Conservation (phyloP, 345 rosid species). For the Gossypium stocksii region DNA sequence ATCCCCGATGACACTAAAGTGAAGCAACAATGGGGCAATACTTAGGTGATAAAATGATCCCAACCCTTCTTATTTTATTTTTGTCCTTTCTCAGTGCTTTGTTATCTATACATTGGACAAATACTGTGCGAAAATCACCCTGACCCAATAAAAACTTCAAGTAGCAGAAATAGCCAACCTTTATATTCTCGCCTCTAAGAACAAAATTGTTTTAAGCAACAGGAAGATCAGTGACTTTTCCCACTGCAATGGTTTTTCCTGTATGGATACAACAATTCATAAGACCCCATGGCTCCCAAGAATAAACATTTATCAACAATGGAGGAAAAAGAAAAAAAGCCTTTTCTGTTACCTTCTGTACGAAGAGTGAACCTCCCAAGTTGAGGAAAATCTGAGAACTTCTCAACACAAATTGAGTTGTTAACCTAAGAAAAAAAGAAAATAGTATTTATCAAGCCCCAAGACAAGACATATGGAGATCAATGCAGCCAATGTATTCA, state of each 20-base stretch:
- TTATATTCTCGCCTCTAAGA: background rate
- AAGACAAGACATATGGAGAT: background rate
- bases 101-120: too few relatives aligned
- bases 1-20: too few relatives aligned
- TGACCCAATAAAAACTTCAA: too few relatives aligned
- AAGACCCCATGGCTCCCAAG: background rate
- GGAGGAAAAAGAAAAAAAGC: too few relatives aligned
- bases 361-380: slow-evolving; percentile 5
- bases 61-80: too few relatives aligned
- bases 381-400: background rate
- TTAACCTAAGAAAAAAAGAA: background rate
- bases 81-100: too few relatives aligned
- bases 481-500: background rate
- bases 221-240: background rate
- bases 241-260: background rate
- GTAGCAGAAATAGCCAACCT: too few relatives aligned
- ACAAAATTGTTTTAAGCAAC: background rate
- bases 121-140: too few relatives aligned
- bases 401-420: background rate
- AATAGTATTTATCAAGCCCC: background rate
- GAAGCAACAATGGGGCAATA: too few relatives aligned
- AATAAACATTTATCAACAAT: background rate
- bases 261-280: background rate
- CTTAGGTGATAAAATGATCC: too few relatives aligned
- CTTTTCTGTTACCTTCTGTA: background rate